Base-by-base conservation (phyloP, 2,329 filamentous ascomycete genomes). In the Atkinsonella hypoxylon region DNA sequence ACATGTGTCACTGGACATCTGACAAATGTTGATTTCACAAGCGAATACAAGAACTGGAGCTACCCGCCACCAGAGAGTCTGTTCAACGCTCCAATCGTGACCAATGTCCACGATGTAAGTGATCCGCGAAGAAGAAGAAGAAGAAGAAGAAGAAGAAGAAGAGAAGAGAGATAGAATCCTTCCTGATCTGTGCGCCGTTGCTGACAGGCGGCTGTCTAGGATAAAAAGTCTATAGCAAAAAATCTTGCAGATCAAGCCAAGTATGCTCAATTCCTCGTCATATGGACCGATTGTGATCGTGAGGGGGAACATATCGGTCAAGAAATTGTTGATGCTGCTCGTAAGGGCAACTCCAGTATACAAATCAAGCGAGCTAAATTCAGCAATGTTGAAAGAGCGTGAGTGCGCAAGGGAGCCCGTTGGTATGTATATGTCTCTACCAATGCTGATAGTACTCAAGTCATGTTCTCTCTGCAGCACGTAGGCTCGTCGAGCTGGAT, bases 201-300 rank as follows among this genome's bases (percentile, higher is more conserved):
- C 51, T 53, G 17, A 53, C 34, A 13, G 17, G 12, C n/a, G 12
- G 3, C 12, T 13, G 5, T 18, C 6, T 56, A 90, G 81, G 83
- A 90, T 61, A 94, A 90, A 62, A 83, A 83, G 59, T 71, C 76
- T 1, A 85, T 98, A 55, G 89, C 90, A 10, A 76, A 82, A 32
- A 98, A 98, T 62, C 93, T 98, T 60, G 79, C 84, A 58, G 71
- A 77, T 1, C 84, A 95, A 65, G 91, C 93, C 17, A 77, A 77
- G 53, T 77, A 78, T 62, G 77, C 82, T n/a, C 78, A 76, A 50
- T 81, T 83, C 12, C 74, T 98, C 32, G 91, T 94, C 66, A 96
- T 98, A 59, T 98, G 93, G 93, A 98, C 93, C 0, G 93, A 98
- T 75, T 97, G 93, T 67, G 93, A 98, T 73, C 82, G 90, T 50